phyloP scores from a whole-genome alignment of 306 rosid species.

The Dalbergia cultrata region DNA sequence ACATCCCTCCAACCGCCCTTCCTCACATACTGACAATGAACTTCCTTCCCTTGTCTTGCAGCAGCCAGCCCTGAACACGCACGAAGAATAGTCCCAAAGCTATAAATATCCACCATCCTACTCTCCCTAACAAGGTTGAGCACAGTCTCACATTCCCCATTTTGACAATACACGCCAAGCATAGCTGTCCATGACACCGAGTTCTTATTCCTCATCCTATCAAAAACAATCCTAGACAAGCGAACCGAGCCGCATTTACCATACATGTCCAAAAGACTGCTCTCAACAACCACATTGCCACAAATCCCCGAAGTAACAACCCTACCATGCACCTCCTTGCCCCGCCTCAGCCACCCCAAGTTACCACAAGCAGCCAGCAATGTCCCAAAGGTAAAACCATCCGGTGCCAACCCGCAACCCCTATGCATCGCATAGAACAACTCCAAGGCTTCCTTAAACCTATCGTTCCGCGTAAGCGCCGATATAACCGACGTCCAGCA shows the following conservation, averaged over 20 bases:
- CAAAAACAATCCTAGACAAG: conserved; percentile 64
- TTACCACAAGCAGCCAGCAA: conserved; percentile 77
- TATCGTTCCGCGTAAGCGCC: conserved; percentile 67
- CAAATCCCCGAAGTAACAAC: conserved; percentile 62
- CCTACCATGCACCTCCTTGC: conserved; percentile 74
- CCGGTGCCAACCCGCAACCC: conserved; percentile 57
- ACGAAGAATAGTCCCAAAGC: conserved; percentile 79
- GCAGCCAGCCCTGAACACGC: conserved; percentile 82
- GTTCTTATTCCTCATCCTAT: conserved; percentile 70
- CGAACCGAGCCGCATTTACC: conserved; percentile 79
- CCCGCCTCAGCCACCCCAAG: conserved; percentile 74
- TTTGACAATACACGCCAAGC: conserved; percentile 82
- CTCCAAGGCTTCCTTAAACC: conserved; percentile 67
- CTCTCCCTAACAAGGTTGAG: conserved; percentile 71
- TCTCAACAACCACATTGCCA: conserved; percentile 84
- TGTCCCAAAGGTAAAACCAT: conserved; percentile 80
- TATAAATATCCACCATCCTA: conserved; percentile 64
- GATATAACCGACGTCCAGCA: conserved; percentile 87
- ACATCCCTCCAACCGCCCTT: conserved; percentile 85
- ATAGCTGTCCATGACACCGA: conserved; percentile 82
- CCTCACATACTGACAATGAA: conserved; percentile 84
- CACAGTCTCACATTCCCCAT: conserved; percentile 68
- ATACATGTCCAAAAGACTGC: conserved; percentile 94
- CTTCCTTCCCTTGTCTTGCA: conserved; percentile 83
- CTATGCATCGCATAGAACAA: conserved; percentile 64